Conservation (phyloP, 805 yeast species). For the Pichia sporocuriosa region DNA sequence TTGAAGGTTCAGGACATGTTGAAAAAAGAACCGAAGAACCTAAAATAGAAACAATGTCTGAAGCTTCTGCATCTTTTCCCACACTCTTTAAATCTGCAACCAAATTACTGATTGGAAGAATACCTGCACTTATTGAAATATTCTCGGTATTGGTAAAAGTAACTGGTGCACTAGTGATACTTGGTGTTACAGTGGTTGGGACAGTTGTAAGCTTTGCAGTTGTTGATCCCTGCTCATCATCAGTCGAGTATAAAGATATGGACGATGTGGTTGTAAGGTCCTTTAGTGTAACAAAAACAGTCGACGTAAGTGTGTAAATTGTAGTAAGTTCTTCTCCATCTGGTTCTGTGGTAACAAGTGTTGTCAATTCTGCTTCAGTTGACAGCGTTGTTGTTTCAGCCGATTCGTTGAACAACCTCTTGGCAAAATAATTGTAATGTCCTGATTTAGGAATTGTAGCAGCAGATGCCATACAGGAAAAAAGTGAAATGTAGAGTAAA, state of each 20-base stretch:
- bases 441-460: slow-evolving; percentile 7
- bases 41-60: slow-evolving; percentile 7
- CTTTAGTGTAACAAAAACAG: slow-evolving; percentile 5
- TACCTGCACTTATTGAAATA: slow-evolving; percentile 5
- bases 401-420: slow-evolving; percentile 23
- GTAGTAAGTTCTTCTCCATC: slow-evolving; percentile 7
- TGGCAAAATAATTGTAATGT: slow-evolving; percentile 15
- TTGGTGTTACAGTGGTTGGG: background rate
- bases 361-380: background rate
- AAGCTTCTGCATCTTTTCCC: slow-evolving; percentile 8
- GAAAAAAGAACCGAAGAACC: slow-evolving; percentile 1
- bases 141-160: background rate
- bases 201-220: background rate
- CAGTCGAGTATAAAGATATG: background rate
- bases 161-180: background rate
- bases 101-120: slow-evolving; percentile 5
- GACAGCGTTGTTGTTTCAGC: background rate
- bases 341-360: slow-evolving; percentile 1
- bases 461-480: slow-evolving; percentile 17
- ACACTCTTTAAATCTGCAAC: background rate
- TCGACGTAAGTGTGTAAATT: slow-evolving; percentile 6
- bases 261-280: slow-evolving; percentile 2
- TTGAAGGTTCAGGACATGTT: slow-evolving; percentile 14
- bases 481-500: slow-evolving; percentile 11
- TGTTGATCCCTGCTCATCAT: too few relatives aligned